Base-by-base conservation (phyloP, 306 rosid species). In the Ceratonia siliqua region DNA sequence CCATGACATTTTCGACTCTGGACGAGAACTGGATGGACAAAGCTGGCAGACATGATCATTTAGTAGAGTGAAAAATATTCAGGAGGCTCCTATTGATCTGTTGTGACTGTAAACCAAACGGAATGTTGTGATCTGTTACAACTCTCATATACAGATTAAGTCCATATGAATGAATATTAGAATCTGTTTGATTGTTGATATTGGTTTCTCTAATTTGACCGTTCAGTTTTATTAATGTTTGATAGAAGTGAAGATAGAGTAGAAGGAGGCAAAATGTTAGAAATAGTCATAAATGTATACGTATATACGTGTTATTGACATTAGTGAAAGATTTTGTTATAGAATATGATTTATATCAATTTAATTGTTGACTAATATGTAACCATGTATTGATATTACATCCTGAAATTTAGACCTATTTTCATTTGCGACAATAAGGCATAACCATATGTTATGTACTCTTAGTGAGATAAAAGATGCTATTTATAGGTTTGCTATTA, bases 81-180 rank as follows among this genome's bases (percentile, higher is more conserved):
- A 13, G 10, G 5, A 59, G 14, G 22, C 5, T 58, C 57, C 25
- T 32, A 41, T 35, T 59, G 43, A 32, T 33, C 52, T 20, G 28
- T 20, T 18, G 57, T 4, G 50, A 61, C 32, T 78, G 65, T 49
- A 49, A 30, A 2, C 27, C 68, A 24, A 41, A 25, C 22, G 68
- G 68, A 33, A 38, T 48, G 28, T 39, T 39, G 62, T 65, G 63
- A 63, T 63, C 22, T 74, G 5, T 27, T 55, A 28, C 52, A 56
- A 39, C 64, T 35, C 27, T 62, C 3, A 15, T 39, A 22, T 14
- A 35, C 20, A 27, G 3, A 28, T 6, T 33, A 35, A 62, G 21
- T 12, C 22, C 36, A 73, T 62, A 15, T 62, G 50, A 18, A 10
- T 67, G 70, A 66, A 70, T 53, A 36, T 35, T 65, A 43, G 10